Percentiles rank a stretch among this genome's conserved stretches.
These are phyloP conservation scores for Selaginella tamariscina DNA, from an alignment of 75 land plant genomes.

Conservation along the genomic window DNA sequence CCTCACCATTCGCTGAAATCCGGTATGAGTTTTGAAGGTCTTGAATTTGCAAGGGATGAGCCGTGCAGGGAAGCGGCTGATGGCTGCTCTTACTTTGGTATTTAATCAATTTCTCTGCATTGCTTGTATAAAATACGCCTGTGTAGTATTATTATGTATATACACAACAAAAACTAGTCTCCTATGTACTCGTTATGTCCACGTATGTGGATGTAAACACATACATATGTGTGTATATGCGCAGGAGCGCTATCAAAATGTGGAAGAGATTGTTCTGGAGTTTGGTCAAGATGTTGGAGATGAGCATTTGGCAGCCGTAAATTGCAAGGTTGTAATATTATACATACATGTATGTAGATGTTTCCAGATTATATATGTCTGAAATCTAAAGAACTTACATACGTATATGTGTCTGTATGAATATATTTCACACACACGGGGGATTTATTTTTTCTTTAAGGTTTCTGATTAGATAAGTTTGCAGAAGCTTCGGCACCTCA, in stretches of 20 bases:
- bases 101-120: constrained; percentile 15
- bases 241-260: constrained; percentile 48
- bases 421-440: no score
- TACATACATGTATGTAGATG: no score
- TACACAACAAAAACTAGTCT: background rate
- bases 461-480: constrained; percentile 19
- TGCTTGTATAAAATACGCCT: background rate
- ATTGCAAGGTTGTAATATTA: constrained; percentile 15
- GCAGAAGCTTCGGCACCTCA: constrained; percentile 37
- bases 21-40: constrained; percentile 26
- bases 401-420: no score
- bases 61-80: constrained; percentile 53
- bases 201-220: no score
- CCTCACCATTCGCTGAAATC: constrained; percentile 2
- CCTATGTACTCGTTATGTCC: no score
- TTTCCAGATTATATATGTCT: no score
- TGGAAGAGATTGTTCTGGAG: constrained; percentile 68
- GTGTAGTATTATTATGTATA: background rate
- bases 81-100: constrained; percentile 66
- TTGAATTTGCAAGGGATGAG: constrained; percentile 57
- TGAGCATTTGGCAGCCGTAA: constrained; percentile 22
- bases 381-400: no score
- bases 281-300: constrained; percentile 81
- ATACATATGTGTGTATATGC: background rate
- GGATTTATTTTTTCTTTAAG: background rate